Conservation (phyloP, 345 rosid species). For the Populus alba region DNA sequence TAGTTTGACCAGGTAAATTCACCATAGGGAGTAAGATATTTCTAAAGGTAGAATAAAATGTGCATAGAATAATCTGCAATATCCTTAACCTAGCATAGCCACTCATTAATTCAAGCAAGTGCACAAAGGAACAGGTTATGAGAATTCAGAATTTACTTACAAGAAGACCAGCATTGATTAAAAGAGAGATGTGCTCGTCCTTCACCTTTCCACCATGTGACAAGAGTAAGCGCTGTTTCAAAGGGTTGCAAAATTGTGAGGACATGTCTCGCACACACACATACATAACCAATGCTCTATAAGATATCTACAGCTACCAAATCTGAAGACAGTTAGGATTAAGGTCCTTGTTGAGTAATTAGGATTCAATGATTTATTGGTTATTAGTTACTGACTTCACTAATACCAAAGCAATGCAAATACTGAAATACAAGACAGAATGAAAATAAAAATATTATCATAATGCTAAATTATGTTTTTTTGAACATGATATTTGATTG, state of each 20-base stretch:
- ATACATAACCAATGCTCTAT: not conserved
- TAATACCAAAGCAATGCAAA: not conserved
- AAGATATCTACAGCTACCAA: not conserved
- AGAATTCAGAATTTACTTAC: slow-evolving; percentile 47
- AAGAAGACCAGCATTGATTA: slow-evolving; percentile 80
- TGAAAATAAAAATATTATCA: not conserved
- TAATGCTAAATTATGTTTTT: not conserved
- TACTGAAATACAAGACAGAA: not conserved
- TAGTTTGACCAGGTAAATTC: not conserved
- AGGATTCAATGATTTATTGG: not conserved
- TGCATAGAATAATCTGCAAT: not conserved
- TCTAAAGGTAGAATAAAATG: not conserved
- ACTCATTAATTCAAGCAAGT: slow-evolving; percentile 2
- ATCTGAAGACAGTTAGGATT: not conserved
- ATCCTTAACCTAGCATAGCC: not conserved
- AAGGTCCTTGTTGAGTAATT: not conserved
- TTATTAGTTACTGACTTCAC: not conserved
- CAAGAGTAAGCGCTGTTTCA: slow-evolving; percentile 60
- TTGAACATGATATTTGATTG: too few species aligned
- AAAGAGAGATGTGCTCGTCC: slow-evolving; percentile 65
- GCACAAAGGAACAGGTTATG: slow-evolving; percentile 1
- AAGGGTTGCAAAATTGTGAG: not conserved
- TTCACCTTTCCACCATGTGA: slow-evolving; percentile 72
- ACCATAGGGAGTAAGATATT: not conserved
- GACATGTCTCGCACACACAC: not conserved